Conservation (phyloP, 1,284 basidiomycete genomes). For the Mycosarcoma maydis region DNA sequence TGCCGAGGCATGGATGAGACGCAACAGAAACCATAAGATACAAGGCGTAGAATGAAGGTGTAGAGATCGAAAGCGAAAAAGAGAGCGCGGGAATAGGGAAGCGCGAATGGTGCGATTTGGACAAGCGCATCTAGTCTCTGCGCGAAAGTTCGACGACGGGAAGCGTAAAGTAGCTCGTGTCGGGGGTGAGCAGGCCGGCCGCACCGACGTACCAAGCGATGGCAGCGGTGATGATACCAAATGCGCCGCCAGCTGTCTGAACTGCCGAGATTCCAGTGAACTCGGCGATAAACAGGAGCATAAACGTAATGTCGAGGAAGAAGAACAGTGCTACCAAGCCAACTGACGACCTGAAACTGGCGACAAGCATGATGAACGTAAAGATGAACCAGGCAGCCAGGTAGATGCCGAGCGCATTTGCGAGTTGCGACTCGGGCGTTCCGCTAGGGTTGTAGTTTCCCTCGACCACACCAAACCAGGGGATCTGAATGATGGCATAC, state of each 20-base stretch:
- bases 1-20: neutral
- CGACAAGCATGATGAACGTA: constrained; percentile 54
- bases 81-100: neutral
- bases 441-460: constrained; percentile 24
- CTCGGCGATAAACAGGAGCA: constrained; percentile 65
- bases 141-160: constrained; percentile 68
- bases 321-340: constrained; percentile 74
- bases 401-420: constrained; percentile 53
- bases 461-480: constrained; percentile 53
- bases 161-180: constrained; percentile 70
- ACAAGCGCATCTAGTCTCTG: constrained; percentile 39
- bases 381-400: constrained; percentile 64
- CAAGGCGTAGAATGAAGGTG: neutral
- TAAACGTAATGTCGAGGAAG: constrained; percentile 74
- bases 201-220: constrained; percentile 69
- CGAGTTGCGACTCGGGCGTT: constrained; percentile 38
- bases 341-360: constrained; percentile 54
- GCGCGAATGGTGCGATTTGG: neutral
- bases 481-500: constrained; percentile 60
- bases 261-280: constrained; percentile 50
- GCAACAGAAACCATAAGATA: neutral
- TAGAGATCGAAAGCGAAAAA: constrained; percentile 14
- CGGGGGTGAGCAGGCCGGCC: constrained; percentile 70
- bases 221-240: constrained; percentile 57
- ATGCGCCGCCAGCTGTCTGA: constrained; percentile 50